Percentiles rank a stretch among this genome's conserved stretches.
phyloP scores from a whole-genome alignment of 768 basidiomycete genomes.

The Xerocomellus intermedius region DNA sequence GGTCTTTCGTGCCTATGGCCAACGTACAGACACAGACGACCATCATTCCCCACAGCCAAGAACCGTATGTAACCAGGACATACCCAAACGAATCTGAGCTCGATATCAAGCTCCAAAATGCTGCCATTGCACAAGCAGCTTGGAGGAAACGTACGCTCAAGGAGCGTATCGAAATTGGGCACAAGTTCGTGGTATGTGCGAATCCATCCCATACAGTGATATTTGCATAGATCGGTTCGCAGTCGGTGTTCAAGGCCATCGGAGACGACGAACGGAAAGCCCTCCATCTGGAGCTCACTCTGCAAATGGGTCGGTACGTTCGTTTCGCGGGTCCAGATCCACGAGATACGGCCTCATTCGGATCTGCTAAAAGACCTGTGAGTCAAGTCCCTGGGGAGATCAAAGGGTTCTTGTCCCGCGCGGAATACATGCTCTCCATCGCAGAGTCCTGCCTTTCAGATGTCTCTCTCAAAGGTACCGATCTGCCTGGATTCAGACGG shows the following conservation, averaged over 20 bases:
- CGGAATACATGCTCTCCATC: conserved; percentile 81
- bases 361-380: conserved; percentile 56
- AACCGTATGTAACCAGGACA: conserved; percentile 52
- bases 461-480: conserved; percentile 68
- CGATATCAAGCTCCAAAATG: conserved; percentile 52
- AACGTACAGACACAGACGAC: conserved; percentile 62
- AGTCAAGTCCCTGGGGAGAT: conserved; percentile 79
- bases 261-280: conserved; percentile 49
- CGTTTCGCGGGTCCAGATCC: not conserved
- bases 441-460: conserved; percentile 74
- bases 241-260: conserved; percentile 50
- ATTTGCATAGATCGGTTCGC: not conserved
- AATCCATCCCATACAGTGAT: not conserved
- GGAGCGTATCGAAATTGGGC: conserved; percentile 68
- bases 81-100: conserved; percentile 65
- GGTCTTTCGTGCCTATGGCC: conserved; percentile 13
- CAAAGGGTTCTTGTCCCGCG: conserved; percentile 75
- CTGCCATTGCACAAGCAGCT: conserved; percentile 65
- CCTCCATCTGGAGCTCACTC: conserved; percentile 64
- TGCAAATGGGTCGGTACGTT: conserved; percentile 89
- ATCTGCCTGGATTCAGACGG: conserved; percentile 79
- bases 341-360: not conserved
- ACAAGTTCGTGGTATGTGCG: conserved; percentile 64
- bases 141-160: conserved; percentile 64
- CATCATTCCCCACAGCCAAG: conserved; percentile 76